Evolutionary conservation across 139 green algal species (phyloP), one percentile per base, ranked within the genome.

Genomic region (Tetraselmis striata): DNA sequence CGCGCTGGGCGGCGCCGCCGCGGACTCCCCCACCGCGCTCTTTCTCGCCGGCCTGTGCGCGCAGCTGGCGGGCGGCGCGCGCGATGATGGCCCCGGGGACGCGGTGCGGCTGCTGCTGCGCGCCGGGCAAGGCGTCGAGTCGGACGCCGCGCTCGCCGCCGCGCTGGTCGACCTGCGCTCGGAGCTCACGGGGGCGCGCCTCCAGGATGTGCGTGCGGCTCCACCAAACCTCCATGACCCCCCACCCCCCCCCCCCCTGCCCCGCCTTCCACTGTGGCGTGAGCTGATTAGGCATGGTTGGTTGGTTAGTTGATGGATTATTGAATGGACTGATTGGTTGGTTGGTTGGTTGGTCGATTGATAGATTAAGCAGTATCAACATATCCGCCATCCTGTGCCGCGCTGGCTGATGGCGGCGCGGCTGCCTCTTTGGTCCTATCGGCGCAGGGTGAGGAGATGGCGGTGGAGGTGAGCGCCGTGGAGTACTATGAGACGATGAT

Each of bases 401-500:
- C 18, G 45, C 45, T 67, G 45, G 45, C 18, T 18, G 45, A 18
- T 67, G 45, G 45, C 11, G 45, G 45, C 18, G 45, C n/a, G 18
- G 28, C 58, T n/a, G n/a, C n/a, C n/a, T n/a, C n/a, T n/a, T n/a
- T n/a, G n/a, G n/a, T n/a, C n/a, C n/a, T n/a, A n/a, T n/a, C n/a
- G n/a, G 79, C 78, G 29, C 31, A 29, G 29, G 78, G 23, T 1
- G 23, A 30, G 31, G 31, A 58, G 27, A 67, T 67, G 45, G 45
- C 45, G 45, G 23, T 28, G 31, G 31, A 58, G 27, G 18, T 67
- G 45, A 18, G 11, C 11, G 28, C 18, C 27, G 27, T 83, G 79
- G 79, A 83, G 79, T 83, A 83, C 58, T 83, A 83, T 32, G 79
- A 83, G 58, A 76, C 59, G 18, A n/a, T 83, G 28, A 83, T 83